A percentile compares a stretch with the other conserved stretches of the same genome.
Evolutionary conservation across 2,329 filamentous ascomycete species (phyloP).

Genomic region (Claviceps sp.): DNA sequence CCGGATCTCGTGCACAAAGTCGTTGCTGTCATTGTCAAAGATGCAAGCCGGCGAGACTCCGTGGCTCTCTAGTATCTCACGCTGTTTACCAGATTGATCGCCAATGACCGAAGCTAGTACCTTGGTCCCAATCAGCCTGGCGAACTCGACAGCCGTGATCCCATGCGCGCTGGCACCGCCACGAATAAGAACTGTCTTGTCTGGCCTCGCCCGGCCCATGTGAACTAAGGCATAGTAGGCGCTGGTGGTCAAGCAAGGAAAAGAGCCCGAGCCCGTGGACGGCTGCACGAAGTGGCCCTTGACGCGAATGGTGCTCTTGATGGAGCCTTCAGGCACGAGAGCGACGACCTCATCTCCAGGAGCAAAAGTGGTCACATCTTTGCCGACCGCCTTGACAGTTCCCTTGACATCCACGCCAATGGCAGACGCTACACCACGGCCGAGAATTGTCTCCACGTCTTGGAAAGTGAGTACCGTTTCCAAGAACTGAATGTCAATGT

Average conservation of each 20-base stretch:
- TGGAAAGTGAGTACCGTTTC: constrained; percentile 20
- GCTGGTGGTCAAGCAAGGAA: constrained; percentile 26
- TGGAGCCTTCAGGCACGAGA: constrained; percentile 22
- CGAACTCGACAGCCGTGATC: constrained; percentile 29
- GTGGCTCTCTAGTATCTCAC: constrained; percentile 19
- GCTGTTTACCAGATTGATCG: constrained; percentile 19
- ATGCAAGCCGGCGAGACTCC: constrained; percentile 24
- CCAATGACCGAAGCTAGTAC: constrained; percentile 29
- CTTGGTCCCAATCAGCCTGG: constrained; percentile 21
- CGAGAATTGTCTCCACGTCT: constrained; percentile 24
- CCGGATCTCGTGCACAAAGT: constrained; percentile 20
- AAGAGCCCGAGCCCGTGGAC: constrained; percentile 11
- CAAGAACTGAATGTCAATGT: constrained; percentile 28
- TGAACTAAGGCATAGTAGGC: constrained; percentile 29
- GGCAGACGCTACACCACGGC: constrained; percentile 15
- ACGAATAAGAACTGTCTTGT: constrained; percentile 28
- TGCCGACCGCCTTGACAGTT: constrained; percentile 20
- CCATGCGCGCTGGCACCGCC: constrained; percentile 30
- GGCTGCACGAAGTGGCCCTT: constrained; percentile 23
- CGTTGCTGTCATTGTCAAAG: constrained; percentile 21
- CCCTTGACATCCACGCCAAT: constrained; percentile 31
- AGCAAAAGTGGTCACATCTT: constrained; percentile 16
- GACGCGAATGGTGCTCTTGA: constrained; percentile 21
- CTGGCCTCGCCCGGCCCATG: constrained; percentile 15
- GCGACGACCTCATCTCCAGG: constrained; percentile 29